Evolutionary conservation across 2,329 filamentous ascomycete genomes (phyloP).

Genomic region (Scedosporium apiospermum): DNA sequence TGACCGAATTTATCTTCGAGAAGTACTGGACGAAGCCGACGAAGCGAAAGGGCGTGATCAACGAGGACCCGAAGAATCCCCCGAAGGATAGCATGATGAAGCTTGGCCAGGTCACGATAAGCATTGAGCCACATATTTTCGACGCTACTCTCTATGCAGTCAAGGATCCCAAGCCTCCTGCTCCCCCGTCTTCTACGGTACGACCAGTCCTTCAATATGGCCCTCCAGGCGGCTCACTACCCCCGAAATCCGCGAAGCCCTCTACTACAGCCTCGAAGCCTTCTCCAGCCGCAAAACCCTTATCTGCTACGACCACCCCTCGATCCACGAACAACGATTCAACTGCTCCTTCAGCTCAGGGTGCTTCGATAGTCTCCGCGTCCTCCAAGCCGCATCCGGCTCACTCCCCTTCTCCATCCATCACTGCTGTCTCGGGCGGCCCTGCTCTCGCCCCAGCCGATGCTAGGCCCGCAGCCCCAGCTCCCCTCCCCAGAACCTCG

Average conservation of each 20-base stretch:
- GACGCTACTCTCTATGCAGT: slow-evolving; percentile 66
- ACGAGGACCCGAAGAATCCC: slow-evolving; percentile 57
- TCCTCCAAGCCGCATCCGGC: slow-evolving; percentile 14
- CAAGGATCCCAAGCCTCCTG: slow-evolving; percentile 39
- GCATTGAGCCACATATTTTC: slow-evolving; percentile 70
- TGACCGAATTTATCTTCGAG: slow-evolving; percentile 62
- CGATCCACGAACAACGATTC: slow-evolving; percentile 9
- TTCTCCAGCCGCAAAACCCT: slow-evolving; percentile 8
- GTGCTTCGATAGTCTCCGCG: slow-evolving; percentile 12
- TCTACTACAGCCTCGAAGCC: slow-evolving; percentile 10
- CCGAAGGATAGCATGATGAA: slow-evolving; percentile 63
- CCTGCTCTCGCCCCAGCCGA: neutral
- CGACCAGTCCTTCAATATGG: slow-evolving; percentile 58
- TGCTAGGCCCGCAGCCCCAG: neutral
- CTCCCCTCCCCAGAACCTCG: neutral
- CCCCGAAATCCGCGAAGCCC: slow-evolving; percentile 12
- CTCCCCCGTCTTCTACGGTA: slow-evolving; percentile 15
- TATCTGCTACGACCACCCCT: slow-evolving; percentile 8
- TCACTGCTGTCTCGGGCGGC: neutral
- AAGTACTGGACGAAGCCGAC: slow-evolving; percentile 68
- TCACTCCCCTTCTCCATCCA: neutral
- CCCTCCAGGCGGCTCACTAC: slow-evolving; percentile 41
- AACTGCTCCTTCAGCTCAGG: slow-evolving; percentile 10
- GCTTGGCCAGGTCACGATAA: slow-evolving; percentile 64
- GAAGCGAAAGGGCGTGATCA: slow-evolving; percentile 56